Base-by-base conservation (phyloP, 2,329 filamentous ascomycete species). In the Emmonsiellopsis sp. region DNA sequence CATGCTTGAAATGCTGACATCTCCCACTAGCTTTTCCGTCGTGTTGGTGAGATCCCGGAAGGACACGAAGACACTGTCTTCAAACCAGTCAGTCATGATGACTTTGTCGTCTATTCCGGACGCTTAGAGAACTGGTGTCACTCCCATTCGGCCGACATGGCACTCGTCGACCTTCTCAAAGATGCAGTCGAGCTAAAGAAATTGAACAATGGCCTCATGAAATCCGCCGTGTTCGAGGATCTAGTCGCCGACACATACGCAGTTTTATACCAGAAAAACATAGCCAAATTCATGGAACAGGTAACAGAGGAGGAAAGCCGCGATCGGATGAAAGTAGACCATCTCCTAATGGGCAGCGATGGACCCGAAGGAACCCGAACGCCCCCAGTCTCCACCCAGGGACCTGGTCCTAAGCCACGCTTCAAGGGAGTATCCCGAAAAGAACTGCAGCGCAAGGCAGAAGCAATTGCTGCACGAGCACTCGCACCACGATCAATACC, bases 171-270 rank as follows among this genome's bases (percentile, higher is more conserved):
- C 53, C 73, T 84, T 6, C 74, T 89, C 9, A 77, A 81, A 42
- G 85, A 88, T 58, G 79, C 81, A 1, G 75, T 85, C 30, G 85
- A 89, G 60, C 71, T 88, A 35, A 87, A 87, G 64, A 85, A 83
- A 66, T 79, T 96, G 44, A 98, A 98, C 65, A 85, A 85, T 41
- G 86, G 85, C 46, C 77, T 95, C 7, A 93, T 94, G 80, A 96
- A 95, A 69, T 81, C 86, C 0, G 81, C 83, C 0, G 78, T 85
- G 8, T 92, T 97, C 44, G 93, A 98, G 63, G 93, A 98, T 64
- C 79, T 97, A n/a, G 87, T 96, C 59, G 87, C 85, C 20, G 93
- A 98, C 69, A 84, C 87, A 48, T 98, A 95, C 68, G 86, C 88
- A 1, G 79, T 83, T 10, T 54, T 73, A 8, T 73, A 72, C 54